phyloP scores from a whole-genome alignment of 2,329 filamentous ascomycete genomes.

The Epichloe amarillans region DNA sequence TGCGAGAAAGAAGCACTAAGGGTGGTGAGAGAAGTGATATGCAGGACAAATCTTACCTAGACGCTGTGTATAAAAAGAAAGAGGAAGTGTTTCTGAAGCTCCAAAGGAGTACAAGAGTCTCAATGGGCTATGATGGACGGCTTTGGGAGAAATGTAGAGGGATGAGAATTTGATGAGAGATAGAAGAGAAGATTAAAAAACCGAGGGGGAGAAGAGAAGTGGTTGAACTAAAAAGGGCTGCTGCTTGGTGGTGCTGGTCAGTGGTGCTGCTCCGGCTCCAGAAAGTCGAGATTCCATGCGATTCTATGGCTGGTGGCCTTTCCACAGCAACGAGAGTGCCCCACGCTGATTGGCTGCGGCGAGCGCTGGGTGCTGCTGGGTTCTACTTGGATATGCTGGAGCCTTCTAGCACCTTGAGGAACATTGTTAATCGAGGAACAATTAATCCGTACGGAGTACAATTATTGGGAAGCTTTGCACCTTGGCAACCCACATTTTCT shows the following conservation, averaged over 20 bases:
- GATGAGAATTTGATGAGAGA: conserved; percentile 11
- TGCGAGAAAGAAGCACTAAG: background rate
- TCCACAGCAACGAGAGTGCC: conserved; percentile 12
- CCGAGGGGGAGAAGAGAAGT: conserved; percentile 13
- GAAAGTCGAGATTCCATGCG: conserved; percentile 29
- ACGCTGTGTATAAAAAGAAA: conserved; percentile 9
- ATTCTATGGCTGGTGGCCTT: conserved; percentile 26
- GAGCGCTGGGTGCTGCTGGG: background rate
- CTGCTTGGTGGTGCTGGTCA: conserved; percentile 8
- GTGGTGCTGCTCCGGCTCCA: conserved; percentile 10
- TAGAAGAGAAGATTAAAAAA: conserved; percentile 11
- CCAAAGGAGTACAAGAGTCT: conserved; percentile 10
- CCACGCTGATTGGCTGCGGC: conserved; percentile 14
- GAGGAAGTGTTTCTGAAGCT: conserved; percentile 4
- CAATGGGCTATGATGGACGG: conserved; percentile 7
- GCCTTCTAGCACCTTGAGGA: conserved; percentile 12
- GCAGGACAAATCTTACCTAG: conserved; percentile 10
- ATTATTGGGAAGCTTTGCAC: no score
- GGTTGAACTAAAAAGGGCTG: conserved; percentile 22
- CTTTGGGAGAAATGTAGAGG: conserved; percentile 5
- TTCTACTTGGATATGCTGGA: conserved; percentile 10
- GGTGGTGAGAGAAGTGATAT: background rate
- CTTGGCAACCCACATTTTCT: no score
- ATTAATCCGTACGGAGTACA: no score
- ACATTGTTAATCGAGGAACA: background rate